Percentiles rank a stretch among this genome's conserved stretches.
These are phyloP conservation scores for Podospora tetraspora DNA, from an alignment of 495 filamentous ascomycete species.

Conservation along the genomic window DNA sequence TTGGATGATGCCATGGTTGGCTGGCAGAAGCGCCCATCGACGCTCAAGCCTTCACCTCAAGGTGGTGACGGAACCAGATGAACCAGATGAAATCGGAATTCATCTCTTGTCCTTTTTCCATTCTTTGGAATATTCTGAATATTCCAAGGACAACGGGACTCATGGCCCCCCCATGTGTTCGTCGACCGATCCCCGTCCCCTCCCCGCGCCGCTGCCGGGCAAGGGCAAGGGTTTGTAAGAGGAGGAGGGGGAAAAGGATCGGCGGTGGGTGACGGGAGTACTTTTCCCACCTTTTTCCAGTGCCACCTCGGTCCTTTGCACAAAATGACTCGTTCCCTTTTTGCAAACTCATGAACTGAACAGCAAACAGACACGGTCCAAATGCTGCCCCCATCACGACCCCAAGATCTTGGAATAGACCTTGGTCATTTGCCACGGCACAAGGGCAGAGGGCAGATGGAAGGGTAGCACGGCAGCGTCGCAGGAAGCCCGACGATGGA, in stretches of 20 bases:
- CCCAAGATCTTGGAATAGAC: background rate
- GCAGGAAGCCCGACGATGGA: background rate
- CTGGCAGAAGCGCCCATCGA: background rate
- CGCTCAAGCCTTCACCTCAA: background rate
- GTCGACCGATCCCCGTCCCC: background rate
- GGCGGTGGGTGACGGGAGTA: background rate
- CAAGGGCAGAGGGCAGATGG: background rate
- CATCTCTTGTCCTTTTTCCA: background rate
- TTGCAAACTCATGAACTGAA: background rate
- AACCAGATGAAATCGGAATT: background rate
- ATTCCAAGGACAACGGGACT: background rate
- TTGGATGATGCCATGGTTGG: constrained; percentile 2
- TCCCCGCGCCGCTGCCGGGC: background rate
- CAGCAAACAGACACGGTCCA: background rate
- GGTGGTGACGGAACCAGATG: background rate
- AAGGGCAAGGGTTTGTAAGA: constrained; percentile 10
- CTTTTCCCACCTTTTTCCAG: background rate
- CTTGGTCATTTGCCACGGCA: background rate
- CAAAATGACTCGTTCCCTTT: background rate
- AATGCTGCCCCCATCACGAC: background rate
- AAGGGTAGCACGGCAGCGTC: background rate
- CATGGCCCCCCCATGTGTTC: background rate
- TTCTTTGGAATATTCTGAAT: background rate
- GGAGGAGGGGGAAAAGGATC: constrained; percentile 2
- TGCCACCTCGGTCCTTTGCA: background rate